Percentiles rank a stretch among this genome's conserved stretches.
Conservation (phyloP, 1,284 basidiomycete genomes). For the Dichomitus squalens region DNA sequence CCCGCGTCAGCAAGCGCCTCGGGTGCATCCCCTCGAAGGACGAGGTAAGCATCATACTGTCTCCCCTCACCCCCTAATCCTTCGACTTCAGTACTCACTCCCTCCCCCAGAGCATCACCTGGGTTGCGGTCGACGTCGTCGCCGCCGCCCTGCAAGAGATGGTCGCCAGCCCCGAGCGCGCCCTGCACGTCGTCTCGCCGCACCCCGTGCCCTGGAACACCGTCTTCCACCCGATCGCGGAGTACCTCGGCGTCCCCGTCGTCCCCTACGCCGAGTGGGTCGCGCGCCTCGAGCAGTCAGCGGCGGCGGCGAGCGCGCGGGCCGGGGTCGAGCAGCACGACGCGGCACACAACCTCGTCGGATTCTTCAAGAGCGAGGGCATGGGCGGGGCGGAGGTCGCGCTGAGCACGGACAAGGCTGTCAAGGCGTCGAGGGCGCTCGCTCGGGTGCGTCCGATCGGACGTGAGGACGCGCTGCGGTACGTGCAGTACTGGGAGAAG, state of each 20-base stretch:
- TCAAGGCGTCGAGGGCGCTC: slow-evolving; percentile 13
- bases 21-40: slow-evolving; percentile 14
- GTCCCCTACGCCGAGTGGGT: slow-evolving; percentile 32
- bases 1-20: slow-evolving; percentile 14
- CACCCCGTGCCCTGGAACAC: slow-evolving; percentile 28
- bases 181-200: slow-evolving; percentile 27
- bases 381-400: slow-evolving; percentile 18
- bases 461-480: slow-evolving; percentile 19
- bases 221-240: slow-evolving; percentile 22
- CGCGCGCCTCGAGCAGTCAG: slow-evolving; percentile 11
- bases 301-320: slow-evolving; percentile 6
- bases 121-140: slow-evolving; percentile 28
- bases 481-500: slow-evolving; percentile 21
- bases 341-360: slow-evolving; percentile 19
- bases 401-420: slow-evolving; percentile 22
- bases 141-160: slow-evolving; percentile 28
- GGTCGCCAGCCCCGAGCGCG: slow-evolving; percentile 6
- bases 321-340: slow-evolving; percentile 15
- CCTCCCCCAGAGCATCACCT: slow-evolving; percentile 13
- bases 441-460: slow-evolving; percentile 15
- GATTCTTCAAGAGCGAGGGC: slow-evolving; percentile 23
- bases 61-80: not conserved
- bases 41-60: slow-evolving; percentile 8
- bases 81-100: not conserved
- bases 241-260: slow-evolving; percentile 22